phyloP scores from a whole-genome alignment of 305 asterid species.

The Rubia balearica region DNA sequence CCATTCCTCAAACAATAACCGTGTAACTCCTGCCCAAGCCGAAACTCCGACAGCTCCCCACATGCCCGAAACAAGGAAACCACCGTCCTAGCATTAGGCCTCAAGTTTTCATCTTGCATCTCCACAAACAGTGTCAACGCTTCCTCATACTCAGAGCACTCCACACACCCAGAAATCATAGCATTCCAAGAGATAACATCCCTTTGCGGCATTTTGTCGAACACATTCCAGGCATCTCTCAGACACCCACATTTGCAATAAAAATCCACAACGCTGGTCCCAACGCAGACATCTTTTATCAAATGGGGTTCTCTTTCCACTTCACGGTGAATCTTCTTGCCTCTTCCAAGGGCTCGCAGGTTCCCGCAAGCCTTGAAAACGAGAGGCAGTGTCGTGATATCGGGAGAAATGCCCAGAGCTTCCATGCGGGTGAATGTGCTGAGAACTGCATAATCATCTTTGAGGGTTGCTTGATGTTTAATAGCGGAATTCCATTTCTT shows the following conservation, averaged over 20 bases:
- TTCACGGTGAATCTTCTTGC: conserved; percentile 22
- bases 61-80: conserved; percentile 24
- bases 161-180: conserved; percentile 26
- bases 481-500: conserved; percentile 23
- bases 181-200: conserved; percentile 34
- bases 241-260: conserved; percentile 25
- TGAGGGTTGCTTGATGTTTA: conserved; percentile 22
- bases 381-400: conserved; percentile 23
- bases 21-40: conserved; percentile 30
- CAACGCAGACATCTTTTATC: conserved; percentile 24
- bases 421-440: conserved; percentile 26
- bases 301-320: conserved; percentile 3
- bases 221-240: conserved; percentile 13
- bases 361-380: conserved; percentile 34
- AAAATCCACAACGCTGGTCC: conserved; percentile 24
- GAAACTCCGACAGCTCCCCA: conserved; percentile 22
- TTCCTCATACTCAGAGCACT: conserved; percentile 18
- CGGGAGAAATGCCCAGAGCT: conserved; percentile 20
- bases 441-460: conserved; percentile 28
- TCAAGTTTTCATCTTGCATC: conserved; percentile 29
- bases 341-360: conserved; percentile 21
- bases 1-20: conserved; percentile 27
- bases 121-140: conserved; percentile 17
- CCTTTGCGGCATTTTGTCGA: conserved; percentile 20
- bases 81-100: conserved; percentile 23